Conservation (phyloP, 176 grass and related monocot species). For the Aegilops speltoides region DNA sequence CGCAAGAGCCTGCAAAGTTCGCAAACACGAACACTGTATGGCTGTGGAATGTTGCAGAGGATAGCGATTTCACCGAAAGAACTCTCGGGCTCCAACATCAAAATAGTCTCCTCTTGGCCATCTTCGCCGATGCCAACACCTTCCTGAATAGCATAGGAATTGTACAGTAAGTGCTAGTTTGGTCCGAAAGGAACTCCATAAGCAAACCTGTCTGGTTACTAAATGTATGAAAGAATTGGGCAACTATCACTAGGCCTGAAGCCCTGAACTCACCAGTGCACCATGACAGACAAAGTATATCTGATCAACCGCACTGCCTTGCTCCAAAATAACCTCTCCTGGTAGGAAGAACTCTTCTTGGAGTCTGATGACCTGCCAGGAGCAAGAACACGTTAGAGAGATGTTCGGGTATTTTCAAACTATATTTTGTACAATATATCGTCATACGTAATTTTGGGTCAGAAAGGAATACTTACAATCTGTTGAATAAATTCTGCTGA, state of each 20-base stretch:
- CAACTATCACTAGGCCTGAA: neutral
- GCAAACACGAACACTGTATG: constrained; percentile 74
- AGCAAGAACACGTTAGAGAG: constrained; percentile 12
- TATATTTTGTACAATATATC: neutral
- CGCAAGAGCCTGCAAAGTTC: constrained; percentile 79
- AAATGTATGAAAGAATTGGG: neutral
- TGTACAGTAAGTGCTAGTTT: neutral
- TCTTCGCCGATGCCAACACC: constrained; percentile 72
- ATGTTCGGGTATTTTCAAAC: neutral
- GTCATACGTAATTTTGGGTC: neutral
- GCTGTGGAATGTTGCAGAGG: constrained; percentile 91
- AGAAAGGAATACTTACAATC: constrained; percentile 62
- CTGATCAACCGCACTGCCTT: constrained; percentile 86
- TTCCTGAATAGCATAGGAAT: constrained; percentile 42
- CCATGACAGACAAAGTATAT: constrained; percentile 95
- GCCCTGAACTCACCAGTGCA: constrained; percentile 52
- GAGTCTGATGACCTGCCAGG: constrained; percentile 69
- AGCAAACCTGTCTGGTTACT: neutral
- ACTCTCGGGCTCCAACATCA: constrained; percentile 55
- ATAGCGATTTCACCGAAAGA: constrained; percentile 88
- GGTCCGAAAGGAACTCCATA: neutral
- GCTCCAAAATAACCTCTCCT: constrained; percentile 92
- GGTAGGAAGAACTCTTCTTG: constrained; percentile 98
- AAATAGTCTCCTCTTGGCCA: constrained; percentile 68
- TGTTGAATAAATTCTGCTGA: constrained; percentile 97